Conservation (phyloP, 805 yeast species). For the Cyberlindnera xishuangbannaensis region DNA sequence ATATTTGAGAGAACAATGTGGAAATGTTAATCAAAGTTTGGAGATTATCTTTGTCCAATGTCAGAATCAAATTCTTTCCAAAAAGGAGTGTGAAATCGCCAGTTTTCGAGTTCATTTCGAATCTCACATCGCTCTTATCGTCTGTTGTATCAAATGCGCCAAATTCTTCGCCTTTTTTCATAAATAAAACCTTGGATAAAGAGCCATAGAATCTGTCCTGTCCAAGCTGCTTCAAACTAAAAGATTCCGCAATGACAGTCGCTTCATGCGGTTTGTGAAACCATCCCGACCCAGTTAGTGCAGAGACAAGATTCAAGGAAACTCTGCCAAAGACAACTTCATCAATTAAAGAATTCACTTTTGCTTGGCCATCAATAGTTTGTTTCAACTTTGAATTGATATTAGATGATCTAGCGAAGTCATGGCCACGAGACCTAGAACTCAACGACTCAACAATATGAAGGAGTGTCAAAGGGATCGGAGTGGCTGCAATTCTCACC, state of each 20-base stretch:
- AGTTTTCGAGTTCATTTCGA: conserved; percentile 37
- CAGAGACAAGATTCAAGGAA: conserved; percentile 41
- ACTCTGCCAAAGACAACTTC: conserved; percentile 34
- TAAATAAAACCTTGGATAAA: conserved; percentile 28
- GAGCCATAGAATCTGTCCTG: conserved; percentile 43
- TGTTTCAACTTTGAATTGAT: conserved; percentile 6
- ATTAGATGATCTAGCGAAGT: conserved; percentile 9
- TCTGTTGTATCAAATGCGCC: conserved; percentile 26
- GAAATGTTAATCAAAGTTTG: conserved; percentile 27
- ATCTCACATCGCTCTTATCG: conserved; percentile 43
- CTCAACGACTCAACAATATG: conserved; percentile 25
- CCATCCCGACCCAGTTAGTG: conserved; percentile 34
- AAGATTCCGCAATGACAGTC: conserved; percentile 24
- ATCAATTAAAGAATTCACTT: conserved; percentile 27
- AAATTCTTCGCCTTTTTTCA: conserved; percentile 19
- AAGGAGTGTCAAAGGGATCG: conserved; percentile 25
- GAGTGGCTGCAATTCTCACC: conserved; percentile 35
- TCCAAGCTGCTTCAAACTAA: conserved; percentile 40
- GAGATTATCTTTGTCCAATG: conserved; percentile 16
- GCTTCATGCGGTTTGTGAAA: conserved; percentile 34
- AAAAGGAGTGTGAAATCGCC: conserved; percentile 37
- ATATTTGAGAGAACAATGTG: conserved; percentile 23
- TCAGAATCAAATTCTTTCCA: conserved; percentile 34
- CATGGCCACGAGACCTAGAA: conserved; percentile 8
- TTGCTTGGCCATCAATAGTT: background rate